Evolutionary conservation across 179 eudicot genomes (phyloP).

Genomic region (Actinidia chinensis): DNA sequence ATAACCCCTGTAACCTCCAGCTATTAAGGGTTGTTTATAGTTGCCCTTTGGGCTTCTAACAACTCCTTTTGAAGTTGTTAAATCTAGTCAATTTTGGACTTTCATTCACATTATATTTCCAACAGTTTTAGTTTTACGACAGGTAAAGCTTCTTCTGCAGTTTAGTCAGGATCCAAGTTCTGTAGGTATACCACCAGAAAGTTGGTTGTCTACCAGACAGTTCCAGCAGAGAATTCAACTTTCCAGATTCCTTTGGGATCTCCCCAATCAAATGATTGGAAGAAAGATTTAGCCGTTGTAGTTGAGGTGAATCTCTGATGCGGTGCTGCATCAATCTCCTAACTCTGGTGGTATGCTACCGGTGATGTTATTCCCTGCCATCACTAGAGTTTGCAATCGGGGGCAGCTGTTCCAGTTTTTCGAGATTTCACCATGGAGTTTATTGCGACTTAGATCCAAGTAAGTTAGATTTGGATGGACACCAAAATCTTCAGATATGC

Average conservation of each 20-base stretch:
- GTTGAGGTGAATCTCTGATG: conserved; percentile 10
- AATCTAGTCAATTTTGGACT: no score
- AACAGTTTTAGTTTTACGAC: not conserved
- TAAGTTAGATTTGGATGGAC: conserved; percentile 41
- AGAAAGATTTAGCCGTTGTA: conserved; percentile 46
- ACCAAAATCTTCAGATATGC: conserved; percentile 48
- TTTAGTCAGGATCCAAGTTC: conserved; percentile 37
- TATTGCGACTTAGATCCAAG: conserved; percentile 45
- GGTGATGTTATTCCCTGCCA: conserved; percentile 46
- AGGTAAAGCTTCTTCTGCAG: conserved; percentile 41
- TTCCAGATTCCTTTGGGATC: conserved; percentile 48
- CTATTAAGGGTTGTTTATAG: no score
- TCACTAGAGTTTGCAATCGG: conserved; percentile 33
- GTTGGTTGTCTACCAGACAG: conserved; percentile 40
- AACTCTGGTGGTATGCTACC: conserved; percentile 48
- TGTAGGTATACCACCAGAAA: conserved; percentile 44
- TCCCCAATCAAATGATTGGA: conserved; percentile 49
- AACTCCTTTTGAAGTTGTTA: no score
- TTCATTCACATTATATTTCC: no score
- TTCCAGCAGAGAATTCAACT: conserved; percentile 31
- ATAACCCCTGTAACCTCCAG: no score
- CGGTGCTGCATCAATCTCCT: not conserved
- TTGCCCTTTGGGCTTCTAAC: no score
- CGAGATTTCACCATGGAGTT: conserved; percentile 43
- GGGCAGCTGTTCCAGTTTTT: conserved; percentile 41